Evolutionary conservation across 352 stramenopile genomes (phyloP).

Genomic region (Pythium monospermum): DNA sequence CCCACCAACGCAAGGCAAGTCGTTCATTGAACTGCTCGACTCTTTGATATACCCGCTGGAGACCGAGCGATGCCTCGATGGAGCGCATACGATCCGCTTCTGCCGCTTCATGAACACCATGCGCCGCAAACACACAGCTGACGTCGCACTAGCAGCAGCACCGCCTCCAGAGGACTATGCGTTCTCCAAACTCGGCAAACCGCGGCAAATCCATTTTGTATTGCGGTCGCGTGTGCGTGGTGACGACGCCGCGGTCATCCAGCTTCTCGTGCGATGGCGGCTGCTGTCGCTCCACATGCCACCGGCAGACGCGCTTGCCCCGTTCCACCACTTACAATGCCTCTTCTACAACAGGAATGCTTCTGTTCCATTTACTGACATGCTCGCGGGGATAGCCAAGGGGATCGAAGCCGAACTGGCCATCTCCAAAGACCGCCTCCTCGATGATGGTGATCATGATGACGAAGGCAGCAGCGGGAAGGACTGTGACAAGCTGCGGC

Average conservation of each 20-base stretch:
- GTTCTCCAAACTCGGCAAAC: too few relatives aligned
- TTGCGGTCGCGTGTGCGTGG: conserved; percentile 28
- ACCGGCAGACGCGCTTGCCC: conserved; percentile 36
- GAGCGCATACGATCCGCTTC: conserved; percentile 41
- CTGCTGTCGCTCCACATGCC: conserved; percentile 44
- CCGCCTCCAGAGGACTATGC: too few relatives aligned
- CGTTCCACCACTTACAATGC: conserved; percentile 44
- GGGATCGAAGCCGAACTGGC: conserved; percentile 5
- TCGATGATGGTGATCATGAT: not conserved
- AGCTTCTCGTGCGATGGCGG: conserved; percentile 61
- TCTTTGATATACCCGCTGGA: conserved; percentile 17
- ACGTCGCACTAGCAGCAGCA: not conserved
- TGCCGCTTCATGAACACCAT: conserved; percentile 39
- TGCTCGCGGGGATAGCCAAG: conserved; percentile 21
- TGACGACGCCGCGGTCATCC: conserved; percentile 34
- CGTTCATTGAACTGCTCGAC: conserved; percentile 26
- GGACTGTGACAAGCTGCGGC: too few relatives aligned
- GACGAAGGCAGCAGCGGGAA: conserved; percentile 1
- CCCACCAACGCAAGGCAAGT: conserved; percentile 30
- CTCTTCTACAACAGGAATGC: conserved; percentile 13
- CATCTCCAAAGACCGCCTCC: not conserved
- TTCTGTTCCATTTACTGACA: conserved; percentile 5
- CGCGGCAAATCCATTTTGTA: conserved; percentile 41
- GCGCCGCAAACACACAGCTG: conserved; percentile 1
- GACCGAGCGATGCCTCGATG: conserved; percentile 23